A percentile compares a stretch with the other conserved stretches of the same genome.
Evolutionary conservation across 805 yeast genomes (phyloP).

Genomic region (Teunomyces kruisii): DNA sequence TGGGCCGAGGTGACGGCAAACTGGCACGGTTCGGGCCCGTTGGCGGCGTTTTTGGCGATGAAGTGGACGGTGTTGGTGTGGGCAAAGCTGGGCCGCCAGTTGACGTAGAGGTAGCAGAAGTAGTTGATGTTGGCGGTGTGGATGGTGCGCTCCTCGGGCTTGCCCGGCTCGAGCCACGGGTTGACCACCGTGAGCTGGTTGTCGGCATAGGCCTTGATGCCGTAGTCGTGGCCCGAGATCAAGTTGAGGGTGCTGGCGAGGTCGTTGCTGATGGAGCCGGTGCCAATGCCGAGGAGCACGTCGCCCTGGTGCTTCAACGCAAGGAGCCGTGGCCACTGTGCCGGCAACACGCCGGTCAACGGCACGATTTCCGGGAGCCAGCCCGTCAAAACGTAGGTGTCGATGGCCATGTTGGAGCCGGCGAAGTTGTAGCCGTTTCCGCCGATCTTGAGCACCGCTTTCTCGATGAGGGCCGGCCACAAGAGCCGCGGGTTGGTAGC

Average conservation of each 20-base stretch:
- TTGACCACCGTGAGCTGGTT: slow-evolving; percentile 19
- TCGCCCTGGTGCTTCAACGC: slow-evolving; percentile 28
- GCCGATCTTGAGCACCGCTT: slow-evolving; percentile 64
- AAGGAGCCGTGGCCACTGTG: slow-evolving; percentile 15
- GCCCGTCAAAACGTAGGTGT: slow-evolving; percentile 63
- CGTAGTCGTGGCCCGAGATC: slow-evolving; percentile 69
- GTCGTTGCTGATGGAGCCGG: slow-evolving; percentile 45
- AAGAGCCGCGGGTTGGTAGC: slow-evolving; percentile 26
- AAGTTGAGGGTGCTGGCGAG: slow-evolving; percentile 38
- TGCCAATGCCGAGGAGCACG: slow-evolving; percentile 65
- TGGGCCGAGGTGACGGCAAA: slow-evolving; percentile 28
- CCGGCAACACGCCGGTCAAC: slow-evolving; percentile 13
- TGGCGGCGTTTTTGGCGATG: neutral
- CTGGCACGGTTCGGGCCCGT: slow-evolving; percentile 32
- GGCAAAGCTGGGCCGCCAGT: slow-evolving; percentile 53
- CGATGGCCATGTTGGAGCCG: slow-evolving; percentile 79
- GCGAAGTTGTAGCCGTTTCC: slow-evolving; percentile 57
- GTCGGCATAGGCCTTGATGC: slow-evolving; percentile 35
- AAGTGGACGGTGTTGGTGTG: slow-evolving; percentile 20
- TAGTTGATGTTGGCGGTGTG: slow-evolving; percentile 22
- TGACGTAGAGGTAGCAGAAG: slow-evolving; percentile 58
- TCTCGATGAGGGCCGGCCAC: slow-evolving; percentile 79
- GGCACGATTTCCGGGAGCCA: slow-evolving; percentile 66
- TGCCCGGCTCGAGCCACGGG: slow-evolving; percentile 33
- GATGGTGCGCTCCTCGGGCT: slow-evolving; percentile 17